Percentiles rank a stretch among this genome's conserved stretches.
Evolutionary conservation across 2,329 filamentous ascomycete genomes (phyloP).

Genomic region (Beauveria asiatica): DNA sequence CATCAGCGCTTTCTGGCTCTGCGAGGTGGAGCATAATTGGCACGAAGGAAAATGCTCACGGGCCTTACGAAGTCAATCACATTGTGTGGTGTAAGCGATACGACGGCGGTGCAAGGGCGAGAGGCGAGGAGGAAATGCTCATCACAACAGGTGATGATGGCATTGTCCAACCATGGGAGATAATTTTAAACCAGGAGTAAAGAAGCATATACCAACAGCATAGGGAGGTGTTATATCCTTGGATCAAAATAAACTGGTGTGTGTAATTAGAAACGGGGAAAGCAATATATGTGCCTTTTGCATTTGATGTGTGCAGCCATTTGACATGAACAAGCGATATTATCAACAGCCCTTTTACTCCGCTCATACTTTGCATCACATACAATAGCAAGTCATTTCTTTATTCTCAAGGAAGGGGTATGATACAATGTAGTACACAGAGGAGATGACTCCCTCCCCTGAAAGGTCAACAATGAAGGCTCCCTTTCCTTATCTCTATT

Average conservation of each 20-base stretch:
- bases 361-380: slow-evolving; percentile 16
- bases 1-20: slow-evolving; percentile 11
- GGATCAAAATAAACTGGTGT: neutral
- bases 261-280: neutral
- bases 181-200: slow-evolving; percentile 22
- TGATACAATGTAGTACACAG: slow-evolving; percentile 26
- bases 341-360: slow-evolving; percentile 5
- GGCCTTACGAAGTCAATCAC: slow-evolving; percentile 91
- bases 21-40: slow-evolving; percentile 65
- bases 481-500: slow-evolving; percentile 1
- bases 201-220: neutral
- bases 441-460: slow-evolving; percentile 18
- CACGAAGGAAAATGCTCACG: slow-evolving; percentile 67
- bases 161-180: slow-evolving; percentile 71
- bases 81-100: slow-evolving; percentile 76
- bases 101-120: slow-evolving; percentile 51
- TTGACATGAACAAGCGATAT: slow-evolving; percentile 6
- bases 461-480: slow-evolving; percentile 12
- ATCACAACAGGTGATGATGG: slow-evolving; percentile 92
- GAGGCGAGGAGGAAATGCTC: slow-evolving; percentile 60
- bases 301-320: neutral
- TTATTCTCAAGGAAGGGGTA: slow-evolving; percentile 21
- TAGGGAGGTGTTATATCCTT: neutral
- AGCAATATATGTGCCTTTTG: neutral
- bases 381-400: slow-evolving; percentile 15